A percentile compares a stretch with the other conserved stretches of the same genome.
Conservation (phyloP, 2,329 filamentous ascomycete species). For the Thermoascus crustaceus region DNA sequence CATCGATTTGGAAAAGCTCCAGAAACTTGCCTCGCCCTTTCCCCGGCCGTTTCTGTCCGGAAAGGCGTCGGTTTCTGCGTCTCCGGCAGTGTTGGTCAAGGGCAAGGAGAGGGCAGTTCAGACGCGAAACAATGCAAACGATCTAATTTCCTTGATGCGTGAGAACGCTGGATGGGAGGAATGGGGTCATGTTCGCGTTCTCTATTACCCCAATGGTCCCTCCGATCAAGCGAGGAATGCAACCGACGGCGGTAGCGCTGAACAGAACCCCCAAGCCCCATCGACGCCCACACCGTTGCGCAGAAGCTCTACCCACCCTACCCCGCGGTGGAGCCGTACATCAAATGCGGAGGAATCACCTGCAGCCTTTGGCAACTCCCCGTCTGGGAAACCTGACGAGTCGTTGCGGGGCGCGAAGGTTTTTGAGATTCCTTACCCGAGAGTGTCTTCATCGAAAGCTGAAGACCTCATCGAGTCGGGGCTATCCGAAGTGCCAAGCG, state of each 20-base stretch:
- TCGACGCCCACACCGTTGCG: slow-evolving; percentile 68
- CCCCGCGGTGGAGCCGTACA: slow-evolving; percentile 43
- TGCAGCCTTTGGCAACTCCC: slow-evolving; percentile 40
- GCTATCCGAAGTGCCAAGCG: slow-evolving; percentile 59
- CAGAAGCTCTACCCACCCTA: slow-evolving; percentile 55
- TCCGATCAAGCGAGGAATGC: slow-evolving; percentile 25
- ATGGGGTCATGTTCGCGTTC: slow-evolving; percentile 72
- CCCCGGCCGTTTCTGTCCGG: slow-evolving; percentile 56
- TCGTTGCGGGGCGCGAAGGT: slow-evolving; percentile 40
- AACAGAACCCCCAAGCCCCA: slow-evolving; percentile 43
- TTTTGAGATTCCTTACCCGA: slow-evolving; percentile 54
- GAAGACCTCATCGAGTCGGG: slow-evolving; percentile 33
- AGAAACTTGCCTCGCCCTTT: slow-evolving; percentile 76
- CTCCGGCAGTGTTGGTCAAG: slow-evolving; percentile 54
- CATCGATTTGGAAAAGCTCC: slow-evolving; percentile 66
- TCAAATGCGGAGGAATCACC: slow-evolving; percentile 41
- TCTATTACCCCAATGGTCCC: slow-evolving; percentile 57
- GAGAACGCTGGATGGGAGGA: slow-evolving; percentile 55
- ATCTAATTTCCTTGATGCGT: slow-evolving; percentile 68
- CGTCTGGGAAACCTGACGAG: slow-evolving; percentile 27
- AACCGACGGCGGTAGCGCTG: slow-evolving; percentile 21
- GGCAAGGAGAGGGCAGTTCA: slow-evolving; percentile 62
- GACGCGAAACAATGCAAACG: slow-evolving; percentile 63
- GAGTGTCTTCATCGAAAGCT: slow-evolving; percentile 31
- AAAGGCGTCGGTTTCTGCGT: slow-evolving; percentile 43